Base-by-base conservation (phyloP, 2,329 filamentous ascomycete genomes). In the Hawksworthiomyces lignivorus region DNA sequence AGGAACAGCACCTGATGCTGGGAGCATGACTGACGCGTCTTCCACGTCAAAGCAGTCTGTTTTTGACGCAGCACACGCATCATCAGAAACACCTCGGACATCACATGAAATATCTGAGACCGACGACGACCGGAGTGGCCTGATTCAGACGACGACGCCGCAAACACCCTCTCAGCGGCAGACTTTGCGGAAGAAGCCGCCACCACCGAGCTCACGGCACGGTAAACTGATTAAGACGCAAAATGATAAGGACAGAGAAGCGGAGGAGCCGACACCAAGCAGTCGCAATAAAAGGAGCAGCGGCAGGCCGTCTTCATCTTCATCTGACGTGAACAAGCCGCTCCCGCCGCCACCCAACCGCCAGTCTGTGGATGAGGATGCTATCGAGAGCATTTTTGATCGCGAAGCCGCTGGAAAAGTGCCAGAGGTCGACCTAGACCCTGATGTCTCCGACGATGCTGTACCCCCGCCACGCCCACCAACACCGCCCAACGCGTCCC, bases 161-260 rank as follows among this genome's bases (percentile, higher is more conserved):
- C 24, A 26, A 5, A 11, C 21, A 2, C 42, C 42, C 10, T 20
- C 46, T 5, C 49, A 49, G n/a, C 38, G 51, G 10, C 40, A 49
- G 3, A 53, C 48, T 14, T 51, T 38, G 30, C 64, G 70, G 49
- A 84, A 82, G 56, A 80, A 77, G 60, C 77, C 76, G 48, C 82
- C 83, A 12, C 84, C 85, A 5, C 82, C 83, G 7, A 87, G 75
- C 55, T 87, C 83, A 39, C 77, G 84, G 41, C 84, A 89, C 62
- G 87, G 87, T 5, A 89, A 83, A 60, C 70, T 81, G 15, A 83
- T 90, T 49, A 77, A 71, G 50, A 59, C 66, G 53, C 50, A 65
- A 46, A 63, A 62, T 39, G 57, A 54, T 39, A 50, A 68, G 45
- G 49, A 49, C 12, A 45, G 32, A 41, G 41, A 24, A 21, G 24